These are phyloP conservation scores for Eurotiales sp. DNA, from an alignment of 2,329 filamentous ascomycete species.

Conservation along the genomic window DNA sequence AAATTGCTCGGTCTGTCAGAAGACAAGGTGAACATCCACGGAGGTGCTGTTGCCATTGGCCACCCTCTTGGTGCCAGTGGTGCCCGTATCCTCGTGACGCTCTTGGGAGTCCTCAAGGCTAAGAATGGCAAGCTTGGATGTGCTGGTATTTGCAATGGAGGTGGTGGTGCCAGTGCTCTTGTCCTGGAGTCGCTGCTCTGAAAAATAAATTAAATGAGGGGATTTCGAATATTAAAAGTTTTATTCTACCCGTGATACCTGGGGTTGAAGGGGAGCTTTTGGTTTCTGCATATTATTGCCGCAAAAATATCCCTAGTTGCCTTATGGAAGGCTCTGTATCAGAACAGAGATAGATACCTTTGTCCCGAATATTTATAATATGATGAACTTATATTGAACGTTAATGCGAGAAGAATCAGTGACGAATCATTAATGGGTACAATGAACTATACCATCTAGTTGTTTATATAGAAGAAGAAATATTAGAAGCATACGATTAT, in stretches of 20 bases:
- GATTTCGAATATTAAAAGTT: too few relatives aligned
- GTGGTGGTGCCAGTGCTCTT: conserved; percentile 88
- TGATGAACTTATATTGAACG: not conserved
- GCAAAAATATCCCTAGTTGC: not conserved
- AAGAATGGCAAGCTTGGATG: conserved; percentile 92
- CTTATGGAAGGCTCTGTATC: not conserved
- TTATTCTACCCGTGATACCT: too few relatives aligned
- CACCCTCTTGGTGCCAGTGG: conserved; percentile 90
- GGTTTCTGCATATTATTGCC: not conserved
- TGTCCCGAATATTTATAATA: not conserved
- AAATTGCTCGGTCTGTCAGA: conserved; percentile 77
- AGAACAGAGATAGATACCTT: not conserved
- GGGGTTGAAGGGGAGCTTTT: not conserved
- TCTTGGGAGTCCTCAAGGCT: conserved; percentile 82
- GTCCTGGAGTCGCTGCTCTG: conserved; percentile 67
- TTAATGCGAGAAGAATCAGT: not conserved
- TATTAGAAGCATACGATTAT: too few relatives aligned
- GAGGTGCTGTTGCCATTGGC: conserved; percentile 90
- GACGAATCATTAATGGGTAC: not conserved
- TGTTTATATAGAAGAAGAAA: not conserved
- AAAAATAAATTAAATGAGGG: conserved; percentile 22
- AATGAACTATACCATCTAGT: not conserved
- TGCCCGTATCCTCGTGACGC: conserved; percentile 85
- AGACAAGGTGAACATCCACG: conserved; percentile 91
- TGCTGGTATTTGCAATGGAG: conserved; percentile 96